These are phyloP conservation scores for Elsinoe batatas DNA, from an alignment of 2,329 filamentous ascomycete species.

Conservation along the genomic window DNA sequence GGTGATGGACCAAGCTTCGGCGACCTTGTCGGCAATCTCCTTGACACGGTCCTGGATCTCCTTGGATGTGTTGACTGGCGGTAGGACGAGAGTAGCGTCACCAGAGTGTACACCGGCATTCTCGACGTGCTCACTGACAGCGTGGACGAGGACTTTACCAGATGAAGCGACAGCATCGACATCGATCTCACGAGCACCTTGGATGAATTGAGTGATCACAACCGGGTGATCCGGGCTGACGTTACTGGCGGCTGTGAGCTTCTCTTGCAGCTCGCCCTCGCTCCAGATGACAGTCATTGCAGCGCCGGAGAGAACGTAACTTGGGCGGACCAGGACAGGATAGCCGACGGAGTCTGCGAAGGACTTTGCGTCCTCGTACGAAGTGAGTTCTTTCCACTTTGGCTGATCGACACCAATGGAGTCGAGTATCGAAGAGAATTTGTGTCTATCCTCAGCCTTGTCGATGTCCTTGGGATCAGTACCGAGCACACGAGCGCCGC, in stretches of 20 bases:
- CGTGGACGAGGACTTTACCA: constrained; percentile 81
- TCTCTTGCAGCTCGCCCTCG: constrained; percentile 83
- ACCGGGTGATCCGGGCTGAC: constrained; percentile 96
- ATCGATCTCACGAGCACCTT: constrained; percentile 92
- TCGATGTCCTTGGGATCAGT: constrained; percentile 92
- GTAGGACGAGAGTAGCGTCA: constrained; percentile 88
- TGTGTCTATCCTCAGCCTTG: constrained; percentile 94
- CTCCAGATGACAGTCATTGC: constrained; percentile 96
- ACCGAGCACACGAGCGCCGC: constrained; percentile 81
- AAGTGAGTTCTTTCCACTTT: constrained; percentile 94
- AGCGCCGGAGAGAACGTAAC: constrained; percentile 91
- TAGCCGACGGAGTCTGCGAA: constrained; percentile 83
- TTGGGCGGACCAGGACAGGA: constrained; percentile 88
- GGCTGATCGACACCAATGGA: constrained; percentile 96
- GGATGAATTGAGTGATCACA: constrained; percentile 97
- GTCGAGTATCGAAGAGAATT: constrained; percentile 95
- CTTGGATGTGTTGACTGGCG: constrained; percentile 69
- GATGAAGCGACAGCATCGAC: constrained; percentile 84
- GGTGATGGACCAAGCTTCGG: constrained; percentile 92
- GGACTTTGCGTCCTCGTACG: constrained; percentile 72
- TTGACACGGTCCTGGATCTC: constrained; percentile 76
- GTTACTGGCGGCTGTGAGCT: constrained; percentile 78
- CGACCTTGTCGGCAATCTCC: constrained; percentile 92
- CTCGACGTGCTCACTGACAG: constrained; percentile 91
- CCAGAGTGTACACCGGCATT: constrained; percentile 97